phyloP scores from a whole-genome alignment of 2,329 filamentous ascomycete genomes.

The Harringtonia aguacate region DNA sequence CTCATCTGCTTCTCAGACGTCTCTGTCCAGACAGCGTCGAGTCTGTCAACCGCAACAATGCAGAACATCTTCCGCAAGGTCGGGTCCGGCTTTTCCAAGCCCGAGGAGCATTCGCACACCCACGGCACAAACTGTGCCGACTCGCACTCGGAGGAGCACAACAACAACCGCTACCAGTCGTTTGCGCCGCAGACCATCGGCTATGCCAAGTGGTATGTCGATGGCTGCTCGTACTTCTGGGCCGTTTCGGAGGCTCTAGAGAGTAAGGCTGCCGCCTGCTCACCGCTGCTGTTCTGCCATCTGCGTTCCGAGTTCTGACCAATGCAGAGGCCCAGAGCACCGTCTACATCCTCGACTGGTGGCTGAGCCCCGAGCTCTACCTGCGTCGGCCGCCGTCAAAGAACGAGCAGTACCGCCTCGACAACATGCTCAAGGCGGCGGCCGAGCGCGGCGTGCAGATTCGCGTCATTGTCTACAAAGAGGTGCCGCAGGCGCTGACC shows the following conservation, averaged over 20 bases:
- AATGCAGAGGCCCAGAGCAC: constrained; percentile 54
- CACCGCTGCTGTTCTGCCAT: not conserved
- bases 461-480: constrained; percentile 86
- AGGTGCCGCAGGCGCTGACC: constrained; percentile 71
- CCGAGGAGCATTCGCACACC: constrained; percentile 34
- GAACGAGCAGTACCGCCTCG: constrained; percentile 75
- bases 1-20: too few species aligned
- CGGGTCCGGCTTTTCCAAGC: constrained; percentile 28
- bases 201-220: constrained; percentile 80
- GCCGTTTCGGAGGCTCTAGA: constrained; percentile 73
- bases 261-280: constrained; percentile 21
- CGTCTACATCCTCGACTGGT: constrained; percentile 85
- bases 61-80: constrained; percentile 32
- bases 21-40: not conserved
- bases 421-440: constrained; percentile 71
- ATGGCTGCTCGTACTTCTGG: constrained; percentile 76
- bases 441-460: constrained; percentile 76
- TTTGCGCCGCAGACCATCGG: constrained; percentile 66
- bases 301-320: too few species aligned
- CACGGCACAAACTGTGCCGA: constrained; percentile 30
- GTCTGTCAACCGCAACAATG: constrained; percentile 17
- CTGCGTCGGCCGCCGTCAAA: constrained; percentile 69
- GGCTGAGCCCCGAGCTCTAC: constrained; percentile 82
- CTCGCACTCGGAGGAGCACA: constrained; percentile 29
- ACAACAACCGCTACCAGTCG: constrained; percentile 45